Percentiles rank a stretch among this genome's conserved stretches.
Conservation (phyloP, 768 basidiomycete species). For the Pisolithus microcarpus region DNA sequence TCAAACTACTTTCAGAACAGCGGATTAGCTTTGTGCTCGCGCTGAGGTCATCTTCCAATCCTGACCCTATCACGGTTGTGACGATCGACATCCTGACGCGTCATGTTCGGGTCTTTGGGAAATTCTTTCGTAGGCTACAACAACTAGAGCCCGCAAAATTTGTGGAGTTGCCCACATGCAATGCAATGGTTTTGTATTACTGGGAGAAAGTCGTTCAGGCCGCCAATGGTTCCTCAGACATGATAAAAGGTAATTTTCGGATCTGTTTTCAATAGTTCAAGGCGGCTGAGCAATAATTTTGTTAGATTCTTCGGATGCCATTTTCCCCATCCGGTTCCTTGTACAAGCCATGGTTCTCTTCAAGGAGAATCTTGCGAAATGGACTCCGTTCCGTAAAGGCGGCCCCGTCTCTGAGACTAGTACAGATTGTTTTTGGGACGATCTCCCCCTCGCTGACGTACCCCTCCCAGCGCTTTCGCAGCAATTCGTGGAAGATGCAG, state of each 20-base stretch:
- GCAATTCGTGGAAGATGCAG: constrained; percentile 68
- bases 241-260: constrained; percentile 46
- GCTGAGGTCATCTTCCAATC: constrained; percentile 29
- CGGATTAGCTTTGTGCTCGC: constrained; percentile 48
- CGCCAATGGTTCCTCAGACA: constrained; percentile 43
- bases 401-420: constrained; percentile 55
- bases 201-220: constrained; percentile 76
- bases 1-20: constrained; percentile 48
- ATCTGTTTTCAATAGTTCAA: background rate
- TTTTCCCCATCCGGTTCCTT: constrained; percentile 73
- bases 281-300: background rate
- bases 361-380: constrained; percentile 73
- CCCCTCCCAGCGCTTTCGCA: constrained; percentile 46
- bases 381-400: constrained; percentile 59
- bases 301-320: constrained; percentile 53
- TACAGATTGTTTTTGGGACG: constrained; percentile 21
- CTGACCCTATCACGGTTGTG: constrained; percentile 33
- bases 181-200: constrained; percentile 67
- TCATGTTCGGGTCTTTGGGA: constrained; percentile 67
- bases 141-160: constrained; percentile 55
- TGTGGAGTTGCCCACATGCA: constrained; percentile 53
- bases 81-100: constrained; percentile 55
- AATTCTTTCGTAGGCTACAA: constrained; percentile 72
- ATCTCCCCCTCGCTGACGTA: constrained; percentile 9
- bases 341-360: constrained; percentile 84